Evolutionary conservation across 1,139 yeast genomes (phyloP).

Genomic region (Magnusiomyces suaveolens): DNA sequence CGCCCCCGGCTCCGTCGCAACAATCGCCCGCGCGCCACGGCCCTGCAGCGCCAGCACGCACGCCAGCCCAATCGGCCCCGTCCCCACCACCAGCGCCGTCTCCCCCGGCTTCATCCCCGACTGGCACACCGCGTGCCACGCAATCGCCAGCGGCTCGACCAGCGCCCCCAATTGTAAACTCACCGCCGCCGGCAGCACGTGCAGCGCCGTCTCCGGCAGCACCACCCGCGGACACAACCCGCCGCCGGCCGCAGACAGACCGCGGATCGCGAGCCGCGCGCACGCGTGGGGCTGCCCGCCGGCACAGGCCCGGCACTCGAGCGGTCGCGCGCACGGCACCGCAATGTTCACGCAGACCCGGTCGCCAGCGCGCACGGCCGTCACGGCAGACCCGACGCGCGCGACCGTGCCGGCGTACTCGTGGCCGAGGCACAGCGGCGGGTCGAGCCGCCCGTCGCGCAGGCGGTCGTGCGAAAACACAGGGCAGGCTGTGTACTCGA

Average conservation of each 20-base stretch:
- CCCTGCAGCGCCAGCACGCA: slow-evolving; percentile 41
- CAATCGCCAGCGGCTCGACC: slow-evolving; percentile 47
- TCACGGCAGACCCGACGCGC: slow-evolving; percentile 27
- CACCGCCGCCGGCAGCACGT: slow-evolving; percentile 36
- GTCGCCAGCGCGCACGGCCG: slow-evolving; percentile 23
- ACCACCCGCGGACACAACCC: slow-evolving; percentile 44
- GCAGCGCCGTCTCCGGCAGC: slow-evolving; percentile 32
- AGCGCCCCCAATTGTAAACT: slow-evolving; percentile 48
- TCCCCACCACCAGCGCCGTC: slow-evolving; percentile 48
- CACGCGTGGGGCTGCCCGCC: too few species aligned
- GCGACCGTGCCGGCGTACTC: slow-evolving; percentile 39
- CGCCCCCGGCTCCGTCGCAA: slow-evolving; percentile 51
- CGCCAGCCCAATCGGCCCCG: slow-evolving; percentile 49
- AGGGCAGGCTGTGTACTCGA: slow-evolving; percentile 40
- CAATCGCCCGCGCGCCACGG: slow-evolving; percentile 43
- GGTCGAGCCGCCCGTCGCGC: too few species aligned
- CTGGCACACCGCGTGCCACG: slow-evolving; percentile 49
- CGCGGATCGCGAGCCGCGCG: slow-evolving; percentile 28
- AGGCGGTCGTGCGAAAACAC: slow-evolving; percentile 33
- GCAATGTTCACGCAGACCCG: slow-evolving; percentile 44
- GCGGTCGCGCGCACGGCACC: slow-evolving; percentile 45
- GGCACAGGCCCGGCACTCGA: too few species aligned
- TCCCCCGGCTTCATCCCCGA: slow-evolving; percentile 35
- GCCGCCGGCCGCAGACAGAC: slow-evolving; percentile 44
- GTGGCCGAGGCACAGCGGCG: slow-evolving; percentile 48